Evolutionary conservation across 192 early-diverging fungal species (phyloP).

Genomic region (Chytriomyces sp.): DNA sequence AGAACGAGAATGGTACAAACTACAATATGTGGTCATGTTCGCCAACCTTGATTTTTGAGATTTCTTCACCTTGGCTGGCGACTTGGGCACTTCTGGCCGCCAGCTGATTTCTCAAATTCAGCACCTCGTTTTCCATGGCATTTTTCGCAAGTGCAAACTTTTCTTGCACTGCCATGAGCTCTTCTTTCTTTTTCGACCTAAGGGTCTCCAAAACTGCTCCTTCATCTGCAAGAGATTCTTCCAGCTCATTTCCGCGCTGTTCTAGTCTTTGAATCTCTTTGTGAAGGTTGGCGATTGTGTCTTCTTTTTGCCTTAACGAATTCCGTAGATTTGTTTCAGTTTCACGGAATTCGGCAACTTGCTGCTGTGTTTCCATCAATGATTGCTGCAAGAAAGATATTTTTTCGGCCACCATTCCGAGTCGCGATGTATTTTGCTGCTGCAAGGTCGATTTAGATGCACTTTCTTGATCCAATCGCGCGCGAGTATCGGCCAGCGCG

Average conservation of each 20-base stretch:
- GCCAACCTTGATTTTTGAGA: constrained; percentile 41
- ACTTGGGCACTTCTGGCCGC: constrained; percentile 36
- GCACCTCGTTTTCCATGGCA: constrained; percentile 54
- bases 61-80: constrained; percentile 36
- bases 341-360: constrained; percentile 46
- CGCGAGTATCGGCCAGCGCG: constrained; percentile 31
- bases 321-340: constrained; percentile 40
- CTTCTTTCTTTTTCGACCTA: constrained; percentile 54
- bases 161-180: constrained; percentile 57
- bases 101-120: constrained; percentile 46
- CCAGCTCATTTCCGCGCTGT: constrained; percentile 25
- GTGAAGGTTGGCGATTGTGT: constrained; percentile 43
- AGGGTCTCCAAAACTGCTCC: constrained; percentile 32
- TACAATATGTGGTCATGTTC: not conserved
- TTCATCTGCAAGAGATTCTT: constrained; percentile 35
- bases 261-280: constrained; percentile 34
- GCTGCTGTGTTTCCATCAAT: constrained; percentile 50
- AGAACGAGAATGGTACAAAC: not conserved
- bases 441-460: constrained; percentile 39
- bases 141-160: constrained; percentile 51
- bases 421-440: constrained; percentile 47
- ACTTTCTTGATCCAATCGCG: constrained; percentile 41
- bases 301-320: constrained; percentile 43
- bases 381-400: constrained; percentile 48
- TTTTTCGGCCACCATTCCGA: constrained; percentile 52